Evolutionary conservation across 2,329 filamentous ascomycete genomes (phyloP), one percentile per base, ranked within the genome.

Genomic region (Paradendryphiella salina): DNA sequence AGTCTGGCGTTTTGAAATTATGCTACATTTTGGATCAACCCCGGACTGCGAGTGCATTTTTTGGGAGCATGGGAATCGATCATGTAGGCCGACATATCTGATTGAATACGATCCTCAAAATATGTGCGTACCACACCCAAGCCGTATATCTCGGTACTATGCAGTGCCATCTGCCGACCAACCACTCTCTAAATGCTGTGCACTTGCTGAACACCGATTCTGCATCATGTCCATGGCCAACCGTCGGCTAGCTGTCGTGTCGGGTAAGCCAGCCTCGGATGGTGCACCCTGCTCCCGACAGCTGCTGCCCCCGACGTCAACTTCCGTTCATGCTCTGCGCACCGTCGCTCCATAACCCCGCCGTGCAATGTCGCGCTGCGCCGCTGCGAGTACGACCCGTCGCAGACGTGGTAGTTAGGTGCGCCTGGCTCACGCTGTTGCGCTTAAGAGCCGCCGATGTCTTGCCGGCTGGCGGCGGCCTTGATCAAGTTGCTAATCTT

Each of bases 261-360:
- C 29, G 28, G 21, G 21, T 39, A 28, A 8, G 21, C 36, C 28
- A 34, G 49, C 13, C 23, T 65, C 59, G 62, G 61, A 60, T 56
- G 26, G 45, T 45, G 62, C 59, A 63, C 59, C 52, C 13, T 26
- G n/a, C 10, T 31, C 44, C 23, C 50, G 50, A 41, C 28, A n/a
- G 14, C 15, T 31, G 34, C 36, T 43, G 10, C 15, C 29, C 23
- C 59, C 56, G 51, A 56, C 48, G 35, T 36, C 52, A 57, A 56
- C 55, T 63, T 48, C 59, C 57, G 57, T 52, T 29, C 38, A 26
- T 43, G 42, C 46, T 39, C 20, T 35, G 35, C 38, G 33, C 8
- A 21, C 20, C 15, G 29, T 21, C 10, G 50, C 49, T 50, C 54
- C 50, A 54, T 43, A 52, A 45, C 60, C 60, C 56, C 60, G 40